These are phyloP conservation scores for Trichoderma pleuroti DNA, from an alignment of 2,329 filamentous ascomycete genomes.

Conservation along the genomic window DNA sequence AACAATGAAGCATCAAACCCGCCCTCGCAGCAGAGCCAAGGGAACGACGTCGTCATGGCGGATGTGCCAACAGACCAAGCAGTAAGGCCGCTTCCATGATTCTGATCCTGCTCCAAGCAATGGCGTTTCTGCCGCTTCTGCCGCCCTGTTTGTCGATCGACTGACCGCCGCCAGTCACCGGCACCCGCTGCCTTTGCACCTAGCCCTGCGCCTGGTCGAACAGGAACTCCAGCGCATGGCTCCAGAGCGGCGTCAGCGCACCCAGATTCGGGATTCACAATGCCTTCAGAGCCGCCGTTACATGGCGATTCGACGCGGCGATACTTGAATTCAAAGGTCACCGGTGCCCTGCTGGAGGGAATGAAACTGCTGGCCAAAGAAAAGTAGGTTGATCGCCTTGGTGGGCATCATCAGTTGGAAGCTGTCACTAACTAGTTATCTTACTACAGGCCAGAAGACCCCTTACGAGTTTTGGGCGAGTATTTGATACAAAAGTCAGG, in stretches of 20 bases:
- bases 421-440: constrained; percentile 10
- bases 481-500: constrained; percentile 65
- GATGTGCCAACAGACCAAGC: constrained; percentile 42
- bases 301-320: constrained; percentile 67
- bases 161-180: constrained; percentile 31
- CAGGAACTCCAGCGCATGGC: constrained; percentile 47
- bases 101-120: neutral
- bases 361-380: constrained; percentile 71
- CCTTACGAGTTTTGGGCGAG: constrained; percentile 66
- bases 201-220: constrained; percentile 43
- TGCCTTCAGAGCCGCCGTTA: constrained; percentile 57
- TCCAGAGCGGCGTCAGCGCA: constrained; percentile 57
- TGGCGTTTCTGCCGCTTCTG: neutral
- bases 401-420: neutral
- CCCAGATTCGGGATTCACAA: constrained; percentile 50
- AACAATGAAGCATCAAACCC: constrained; percentile 25
- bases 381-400: constrained; percentile 53
- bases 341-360: constrained; percentile 64
- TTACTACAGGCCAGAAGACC: constrained; percentile 57
- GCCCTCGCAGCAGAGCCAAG: constrained; percentile 20
- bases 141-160: neutral
- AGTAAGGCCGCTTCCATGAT: constrained; percentile 29
- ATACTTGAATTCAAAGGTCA: constrained; percentile 70
- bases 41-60: constrained; percentile 42
- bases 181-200: constrained; percentile 36